phyloP scores from a whole-genome alignment of 148 eudicot genomes.

The Limonium bicolor region DNA sequence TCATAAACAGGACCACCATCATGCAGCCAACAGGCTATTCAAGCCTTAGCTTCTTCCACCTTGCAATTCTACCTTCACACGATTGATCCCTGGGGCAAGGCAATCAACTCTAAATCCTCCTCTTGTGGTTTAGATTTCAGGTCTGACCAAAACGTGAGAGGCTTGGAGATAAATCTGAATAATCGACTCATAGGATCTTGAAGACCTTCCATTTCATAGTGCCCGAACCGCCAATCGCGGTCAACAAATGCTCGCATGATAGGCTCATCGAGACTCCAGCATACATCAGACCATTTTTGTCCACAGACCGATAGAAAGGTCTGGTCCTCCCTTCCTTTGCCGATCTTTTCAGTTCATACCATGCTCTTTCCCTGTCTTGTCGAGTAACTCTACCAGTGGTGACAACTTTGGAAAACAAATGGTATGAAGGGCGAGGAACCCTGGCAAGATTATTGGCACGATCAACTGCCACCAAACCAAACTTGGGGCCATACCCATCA shows the following conservation, averaged over 20 bases:
- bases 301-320: constrained; percentile 87
- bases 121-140: constrained; percentile 23
- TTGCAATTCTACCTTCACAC: too few relatives aligned
- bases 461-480: constrained; percentile 95
- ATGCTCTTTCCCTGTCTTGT: constrained; percentile 55
- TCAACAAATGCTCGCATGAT: constrained; percentile 44
- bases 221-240: constrained; percentile 95
- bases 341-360: constrained; percentile 65
- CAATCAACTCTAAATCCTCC: constrained; percentile 20
- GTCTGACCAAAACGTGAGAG: too few relatives aligned
- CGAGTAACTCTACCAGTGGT: constrained; percentile 66
- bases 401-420: constrained; percentile 73
- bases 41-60: too few relatives aligned
- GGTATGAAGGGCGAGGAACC: constrained; percentile 82
- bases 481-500: constrained; percentile 98
- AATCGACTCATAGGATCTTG: constrained; percentile 85
- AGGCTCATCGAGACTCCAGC: constrained; percentile 97
- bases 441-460: constrained; percentile 78
- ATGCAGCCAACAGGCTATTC: too few relatives aligned
- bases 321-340: constrained; percentile 56
- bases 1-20: too few relatives aligned
- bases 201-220: constrained; percentile 88
- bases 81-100: constrained; percentile 8
- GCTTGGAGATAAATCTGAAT: constrained; percentile 32
- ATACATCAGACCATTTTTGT: constrained; percentile 82